Base-by-base conservation (phyloP, 148 eudicot genomes). In the Silene uniflora region DNA sequence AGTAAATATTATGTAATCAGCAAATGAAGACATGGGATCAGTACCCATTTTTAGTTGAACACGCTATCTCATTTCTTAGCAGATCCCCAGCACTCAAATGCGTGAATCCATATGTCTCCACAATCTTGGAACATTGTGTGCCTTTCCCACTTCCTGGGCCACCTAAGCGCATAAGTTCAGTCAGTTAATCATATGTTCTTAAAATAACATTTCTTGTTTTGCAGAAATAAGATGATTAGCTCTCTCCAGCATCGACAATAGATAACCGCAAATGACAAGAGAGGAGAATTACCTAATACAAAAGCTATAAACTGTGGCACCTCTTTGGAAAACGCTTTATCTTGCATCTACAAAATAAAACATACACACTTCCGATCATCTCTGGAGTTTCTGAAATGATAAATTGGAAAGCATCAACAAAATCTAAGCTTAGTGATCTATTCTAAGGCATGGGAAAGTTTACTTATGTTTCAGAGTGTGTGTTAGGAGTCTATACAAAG, bases 61-160 rank as follows among this genome's bases (percentile, higher is more conserved):
- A 92, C 54, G 89, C 75, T 60, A 94, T 90, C 81, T 92, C 97
- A 18, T 88, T 75, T 79, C 98, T 87, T 76, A 94, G 82, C 73
- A 94, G 76, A 84, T 94, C 98, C 63, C 97, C 98, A 69, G 93
- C 98, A 85, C 97, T 94, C 78, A 94, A 73, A 77, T 94, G 98
- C 6, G 92, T 87, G 77, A 94, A 89, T 25, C 98, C 98, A 86
- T 78, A 91, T 69, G 88, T 86, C 62, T 91, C 90, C 56, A 82
- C 97, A 68, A 94, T 91, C 81, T 76, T 90, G 49, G 73, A 35
- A 86, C 98, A 94, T 73, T 92, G 98, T 19, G 98, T 94, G 71
- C 98, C 98, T 84, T 94, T 94, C 75, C 98, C 98, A 54, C 97
- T 90, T 76, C 98, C 98, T 21, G 98, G 98, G 60, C 98, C 98